Percentiles rank a stretch among this genome's conserved stretches.
Conservation (phyloP, 2,329 filamentous ascomycete species). For the Ophiocordyceps camponoti-floridani region DNA sequence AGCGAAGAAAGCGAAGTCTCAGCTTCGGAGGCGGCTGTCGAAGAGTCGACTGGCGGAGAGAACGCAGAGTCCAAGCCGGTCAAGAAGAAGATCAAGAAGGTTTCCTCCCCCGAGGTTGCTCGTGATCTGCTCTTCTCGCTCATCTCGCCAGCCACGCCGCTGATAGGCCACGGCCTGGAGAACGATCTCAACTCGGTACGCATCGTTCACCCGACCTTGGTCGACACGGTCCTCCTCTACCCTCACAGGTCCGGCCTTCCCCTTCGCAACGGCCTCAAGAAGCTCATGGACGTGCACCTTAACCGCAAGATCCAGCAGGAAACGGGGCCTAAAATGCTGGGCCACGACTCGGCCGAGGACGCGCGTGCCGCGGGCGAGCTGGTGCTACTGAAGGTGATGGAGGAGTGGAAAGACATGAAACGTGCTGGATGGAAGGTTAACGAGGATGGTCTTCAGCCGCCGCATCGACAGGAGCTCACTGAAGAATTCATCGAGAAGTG, state of each 20-base stretch:
- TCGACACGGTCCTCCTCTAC: slow-evolving; percentile 75
- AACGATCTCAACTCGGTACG: slow-evolving; percentile 83
- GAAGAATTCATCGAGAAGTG: slow-evolving; percentile 19
- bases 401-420: slow-evolving; percentile 52
- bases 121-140: slow-evolving; percentile 60
- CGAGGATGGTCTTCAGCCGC: slow-evolving; percentile 26
- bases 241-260: slow-evolving; percentile 66
- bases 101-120: slow-evolving; percentile 56
- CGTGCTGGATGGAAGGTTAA: slow-evolving; percentile 47
- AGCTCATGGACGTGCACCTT: slow-evolving; percentile 51
- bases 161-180: slow-evolving; percentile 87
- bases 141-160: slow-evolving; percentile 57
- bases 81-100: slow-evolving; percentile 44
- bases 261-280: slow-evolving; percentile 58
- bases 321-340: slow-evolving; percentile 27
- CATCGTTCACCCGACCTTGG: slow-evolving; percentile 65
- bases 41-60: slow-evolving; percentile 7
- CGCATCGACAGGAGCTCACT: slow-evolving; percentile 15
- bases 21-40: slow-evolving; percentile 8
- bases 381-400: slow-evolving; percentile 50
- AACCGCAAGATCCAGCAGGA: slow-evolving; percentile 64
- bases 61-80: slow-evolving; percentile 9
- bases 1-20: slow-evolving; percentile 6
- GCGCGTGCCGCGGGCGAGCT: slow-evolving; percentile 78
- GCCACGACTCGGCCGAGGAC: slow-evolving; percentile 89